Evolutionary conservation across 441 rosid species (phyloP).

Genomic region (Adansonia grandidieri): DNA sequence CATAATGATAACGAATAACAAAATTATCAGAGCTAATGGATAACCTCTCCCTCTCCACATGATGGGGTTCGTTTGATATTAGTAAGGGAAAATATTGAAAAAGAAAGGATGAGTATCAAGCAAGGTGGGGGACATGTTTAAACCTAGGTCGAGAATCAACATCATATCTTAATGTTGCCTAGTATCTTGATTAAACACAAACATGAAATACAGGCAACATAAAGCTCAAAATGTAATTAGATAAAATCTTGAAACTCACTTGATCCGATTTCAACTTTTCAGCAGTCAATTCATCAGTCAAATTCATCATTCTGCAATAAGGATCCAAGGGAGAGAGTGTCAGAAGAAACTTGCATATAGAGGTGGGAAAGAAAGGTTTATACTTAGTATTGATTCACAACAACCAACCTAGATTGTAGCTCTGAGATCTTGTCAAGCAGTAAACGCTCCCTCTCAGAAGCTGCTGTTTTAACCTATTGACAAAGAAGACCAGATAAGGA

Average conservation of each 20-base stretch:
- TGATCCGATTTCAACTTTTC: conserved; percentile 70
- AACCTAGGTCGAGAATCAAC: background rate
- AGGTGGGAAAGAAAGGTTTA: conserved; percentile 11
- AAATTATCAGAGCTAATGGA: conserved; percentile 9
- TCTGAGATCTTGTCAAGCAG: conserved; percentile 68
- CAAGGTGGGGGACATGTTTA: background rate
- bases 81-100: background rate
- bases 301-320: conserved; percentile 65
- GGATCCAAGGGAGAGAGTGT: conserved; percentile 10
- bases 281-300: conserved; percentile 73
- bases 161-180: background rate
- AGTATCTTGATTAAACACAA: background rate
- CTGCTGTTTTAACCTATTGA: conserved; percentile 62
- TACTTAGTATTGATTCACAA: conserved; percentile 21
- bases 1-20: conserved; percentile 30
- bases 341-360: conserved; percentile 4
- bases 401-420: conserved; percentile 74
- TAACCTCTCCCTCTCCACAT: background rate
- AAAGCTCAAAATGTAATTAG: background rate
- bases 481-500: conserved; percentile 20
- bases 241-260: conserved; percentile 47
- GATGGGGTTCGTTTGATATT: background rate
- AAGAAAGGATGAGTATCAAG: background rate
- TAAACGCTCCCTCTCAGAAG: conserved; percentile 80
- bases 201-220: background rate